phyloP scores from a whole-genome alignment of 345 rosid species.

The Lenwebbia sp. region DNA sequence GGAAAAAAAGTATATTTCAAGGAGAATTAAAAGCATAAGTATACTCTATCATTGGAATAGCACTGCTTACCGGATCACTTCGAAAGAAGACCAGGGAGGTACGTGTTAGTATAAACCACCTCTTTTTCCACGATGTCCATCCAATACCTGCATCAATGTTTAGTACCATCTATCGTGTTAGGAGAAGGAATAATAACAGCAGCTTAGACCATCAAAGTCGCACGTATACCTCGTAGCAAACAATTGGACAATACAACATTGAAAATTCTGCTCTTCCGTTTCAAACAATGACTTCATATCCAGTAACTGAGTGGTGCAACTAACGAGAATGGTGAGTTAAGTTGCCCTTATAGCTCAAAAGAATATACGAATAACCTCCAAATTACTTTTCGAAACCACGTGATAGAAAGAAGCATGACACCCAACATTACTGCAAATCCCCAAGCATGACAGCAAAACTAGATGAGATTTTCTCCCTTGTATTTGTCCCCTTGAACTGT shows the following conservation, averaged over 20 bases:
- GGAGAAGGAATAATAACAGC: not conserved
- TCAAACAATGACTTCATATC: not conserved
- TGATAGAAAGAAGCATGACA: not conserved
- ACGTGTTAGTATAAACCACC: conserved; percentile 64
- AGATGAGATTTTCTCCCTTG: not conserved
- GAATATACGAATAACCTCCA: not conserved
- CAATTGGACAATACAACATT: not conserved
- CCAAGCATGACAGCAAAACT: not conserved
- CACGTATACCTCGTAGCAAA: not conserved
- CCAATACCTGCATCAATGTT: conserved; percentile 43
- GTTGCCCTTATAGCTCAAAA: not conserved
- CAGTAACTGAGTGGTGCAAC: not conserved
- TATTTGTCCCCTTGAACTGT: not conserved
- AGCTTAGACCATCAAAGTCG: not conserved
- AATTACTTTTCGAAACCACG: not conserved
- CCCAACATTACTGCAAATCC: not conserved
- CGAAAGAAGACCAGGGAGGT: conserved; percentile 74
- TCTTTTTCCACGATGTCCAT: conserved; percentile 80
- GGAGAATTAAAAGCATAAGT: not conserved
- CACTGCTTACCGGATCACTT: conserved; percentile 57
- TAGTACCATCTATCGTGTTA: not conserved
- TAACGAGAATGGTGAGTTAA: not conserved
- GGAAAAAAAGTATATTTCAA: not conserved
- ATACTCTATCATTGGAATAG: not conserved
- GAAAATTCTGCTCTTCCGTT: not conserved